phyloP scores from a whole-genome alignment of 495 filamentous ascomycete species.

The Aspergillus leporis region DNA sequence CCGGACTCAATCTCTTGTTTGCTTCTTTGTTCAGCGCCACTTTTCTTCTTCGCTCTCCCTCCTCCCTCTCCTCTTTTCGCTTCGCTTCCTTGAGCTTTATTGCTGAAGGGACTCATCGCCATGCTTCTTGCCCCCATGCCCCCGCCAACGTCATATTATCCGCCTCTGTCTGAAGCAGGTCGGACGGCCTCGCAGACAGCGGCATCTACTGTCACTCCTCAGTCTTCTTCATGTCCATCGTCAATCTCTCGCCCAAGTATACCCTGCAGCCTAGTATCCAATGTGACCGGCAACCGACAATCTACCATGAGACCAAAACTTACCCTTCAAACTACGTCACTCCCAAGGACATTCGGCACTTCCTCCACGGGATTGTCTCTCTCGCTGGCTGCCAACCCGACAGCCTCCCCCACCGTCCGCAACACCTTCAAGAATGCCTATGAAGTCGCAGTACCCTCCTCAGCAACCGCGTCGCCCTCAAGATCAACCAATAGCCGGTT shows the following conservation, averaged over 20 bases:
- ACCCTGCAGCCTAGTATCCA: conserved; percentile 26
- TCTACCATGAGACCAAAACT: conserved; percentile 65
- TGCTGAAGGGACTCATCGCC: conserved; percentile 10
- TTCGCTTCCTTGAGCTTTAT: conserved; percentile 19
- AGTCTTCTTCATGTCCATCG: conserved; percentile 26
- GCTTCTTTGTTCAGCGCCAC: not conserved
- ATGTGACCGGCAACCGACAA: conserved; percentile 35
- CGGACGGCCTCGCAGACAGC: conserved; percentile 10
- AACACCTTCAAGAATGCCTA: conserved; percentile 85
- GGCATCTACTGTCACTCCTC: conserved; percentile 20
- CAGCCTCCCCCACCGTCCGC: conserved; percentile 71
- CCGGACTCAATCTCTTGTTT: not conserved
- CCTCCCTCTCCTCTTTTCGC: conserved; percentile 24
- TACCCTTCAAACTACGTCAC: conserved; percentile 69
- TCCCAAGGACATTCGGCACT: conserved; percentile 53
- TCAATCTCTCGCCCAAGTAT: conserved; percentile 32
- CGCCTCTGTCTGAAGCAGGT: not conserved
- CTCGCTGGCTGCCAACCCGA: conserved; percentile 58
- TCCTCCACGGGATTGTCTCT: conserved; percentile 57
- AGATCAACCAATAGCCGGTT: conserved; percentile 31
- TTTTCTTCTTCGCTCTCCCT: conserved; percentile 8
- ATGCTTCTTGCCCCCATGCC: conserved; percentile 28
- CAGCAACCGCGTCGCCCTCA: conserved; percentile 47
- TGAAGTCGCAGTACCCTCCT: conserved; percentile 64
- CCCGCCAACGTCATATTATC: conserved; percentile 16